These are phyloP conservation scores for Antrodiella citrinella DNA, from an alignment of 768 basidiomycete genomes.

Conservation along the genomic window DNA sequence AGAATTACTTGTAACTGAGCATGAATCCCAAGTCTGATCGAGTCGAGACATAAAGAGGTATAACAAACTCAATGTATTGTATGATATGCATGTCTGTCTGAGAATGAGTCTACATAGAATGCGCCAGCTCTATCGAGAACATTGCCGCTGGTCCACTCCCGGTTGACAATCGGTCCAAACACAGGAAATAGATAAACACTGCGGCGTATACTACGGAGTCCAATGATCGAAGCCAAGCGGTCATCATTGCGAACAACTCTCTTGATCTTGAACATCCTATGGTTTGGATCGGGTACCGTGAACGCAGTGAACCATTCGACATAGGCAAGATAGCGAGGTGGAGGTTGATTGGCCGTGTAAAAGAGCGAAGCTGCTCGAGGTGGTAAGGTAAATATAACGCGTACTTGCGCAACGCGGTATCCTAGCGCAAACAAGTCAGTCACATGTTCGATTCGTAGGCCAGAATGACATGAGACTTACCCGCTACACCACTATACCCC, in stretches of 20 bases:
- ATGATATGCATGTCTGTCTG: neutral
- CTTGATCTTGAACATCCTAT: constrained; percentile 19
- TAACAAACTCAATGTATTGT: no score
- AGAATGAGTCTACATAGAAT: constrained; percentile 6
- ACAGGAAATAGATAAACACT: neutral
- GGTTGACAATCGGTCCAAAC: neutral
- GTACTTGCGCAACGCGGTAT: constrained; percentile 21
- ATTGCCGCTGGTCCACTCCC: neutral
- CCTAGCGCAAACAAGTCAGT: constrained; percentile 11
- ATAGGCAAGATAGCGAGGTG: constrained; percentile 20
- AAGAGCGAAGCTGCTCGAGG: neutral
- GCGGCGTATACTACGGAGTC: neutral
- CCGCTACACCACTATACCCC: neutral
- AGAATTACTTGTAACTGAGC: no score
- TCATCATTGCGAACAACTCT: neutral
- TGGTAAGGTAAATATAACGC: constrained; percentile 21
- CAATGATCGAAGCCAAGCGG: neutral
- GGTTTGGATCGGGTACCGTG: constrained; percentile 12
- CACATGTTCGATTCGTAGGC: neutral
- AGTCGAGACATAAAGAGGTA: no score
- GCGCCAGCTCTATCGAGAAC: constrained; percentile 2
- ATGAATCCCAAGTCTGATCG: no score
- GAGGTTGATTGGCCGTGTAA: neutral
- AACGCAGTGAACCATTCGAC: constrained; percentile 25
- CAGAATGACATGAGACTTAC: constrained; percentile 1